These are phyloP conservation scores for Fusarium brevicatenulatum DNA, from an alignment of 2,329 filamentous ascomycete genomes.

Conservation along the genomic window DNA sequence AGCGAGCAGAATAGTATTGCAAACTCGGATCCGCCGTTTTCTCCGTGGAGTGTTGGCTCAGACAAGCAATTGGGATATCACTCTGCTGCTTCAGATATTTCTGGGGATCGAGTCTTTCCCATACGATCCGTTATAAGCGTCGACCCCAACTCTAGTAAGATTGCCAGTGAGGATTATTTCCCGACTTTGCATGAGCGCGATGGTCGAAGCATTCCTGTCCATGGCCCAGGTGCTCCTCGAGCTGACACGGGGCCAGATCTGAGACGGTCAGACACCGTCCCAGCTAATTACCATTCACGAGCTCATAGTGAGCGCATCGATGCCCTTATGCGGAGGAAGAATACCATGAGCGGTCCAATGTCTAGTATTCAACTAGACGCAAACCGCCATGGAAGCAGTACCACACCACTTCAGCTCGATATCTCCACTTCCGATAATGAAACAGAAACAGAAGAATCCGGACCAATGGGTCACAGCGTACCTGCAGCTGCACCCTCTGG, in stretches of 20 bases:
- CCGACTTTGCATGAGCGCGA: conserved; percentile 48
- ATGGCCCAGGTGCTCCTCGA: conserved; percentile 45
- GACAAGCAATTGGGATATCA: conserved; percentile 52
- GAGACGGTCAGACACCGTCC: conserved; percentile 42
- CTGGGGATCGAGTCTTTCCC: conserved; percentile 76
- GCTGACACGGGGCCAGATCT: conserved; percentile 45
- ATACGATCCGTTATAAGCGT: conserved; percentile 82
- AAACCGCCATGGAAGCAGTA: conserved; percentile 50
- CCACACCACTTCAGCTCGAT: conserved; percentile 49
- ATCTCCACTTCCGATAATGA: conserved; percentile 48
- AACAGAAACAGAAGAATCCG: conserved; percentile 48
- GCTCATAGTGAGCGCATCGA: conserved; percentile 35
- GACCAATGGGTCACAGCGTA: not conserved
- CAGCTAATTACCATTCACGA: conserved; percentile 34
- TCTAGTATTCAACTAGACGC: conserved; percentile 60
- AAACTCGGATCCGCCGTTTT: conserved; percentile 45
- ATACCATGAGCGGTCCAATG: conserved; percentile 52
- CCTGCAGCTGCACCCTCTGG: not conserved
- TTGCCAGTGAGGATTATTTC: conserved; percentile 53
- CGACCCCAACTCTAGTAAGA: conserved; percentile 61
- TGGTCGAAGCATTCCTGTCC: conserved; percentile 44
- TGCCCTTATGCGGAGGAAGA: conserved; percentile 46
- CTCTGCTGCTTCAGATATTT: conserved; percentile 50
- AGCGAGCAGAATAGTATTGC: conserved; percentile 35
- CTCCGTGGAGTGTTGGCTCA: conserved; percentile 55